These are phyloP conservation scores for Phytophthora cactorum DNA, from an alignment of 352 stramenopile species.

Conservation along the genomic window DNA sequence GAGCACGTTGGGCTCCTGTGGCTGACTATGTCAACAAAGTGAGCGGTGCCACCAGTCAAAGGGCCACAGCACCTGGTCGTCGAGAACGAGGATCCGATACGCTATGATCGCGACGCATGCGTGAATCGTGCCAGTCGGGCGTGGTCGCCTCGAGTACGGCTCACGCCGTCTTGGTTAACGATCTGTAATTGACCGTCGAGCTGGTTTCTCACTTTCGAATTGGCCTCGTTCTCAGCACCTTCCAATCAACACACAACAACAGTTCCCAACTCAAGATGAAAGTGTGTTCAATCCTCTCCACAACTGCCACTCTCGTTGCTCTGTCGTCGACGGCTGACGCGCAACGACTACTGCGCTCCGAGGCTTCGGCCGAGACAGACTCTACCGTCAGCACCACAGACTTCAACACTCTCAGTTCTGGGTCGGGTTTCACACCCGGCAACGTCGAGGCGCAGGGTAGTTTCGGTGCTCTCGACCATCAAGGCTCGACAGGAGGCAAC, in stretches of 20 bases:
- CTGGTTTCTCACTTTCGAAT: conserved; percentile 14
- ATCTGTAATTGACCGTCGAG: no score
- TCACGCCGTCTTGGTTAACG: neutral
- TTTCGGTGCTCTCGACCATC: conserved; percentile 20
- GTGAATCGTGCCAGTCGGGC: conserved; percentile 17
- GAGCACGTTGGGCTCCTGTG: conserved; percentile 5
- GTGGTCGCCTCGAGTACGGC: neutral
- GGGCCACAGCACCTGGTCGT: conserved; percentile 12
- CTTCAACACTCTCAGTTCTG: conserved; percentile 12
- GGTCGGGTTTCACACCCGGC: conserved; percentile 19
- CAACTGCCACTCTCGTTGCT: conserved; percentile 1
- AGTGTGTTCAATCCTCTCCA: conserved; percentile 18
- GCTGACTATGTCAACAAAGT: conserved; percentile 2
- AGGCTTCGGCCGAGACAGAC: conserved; percentile 19
- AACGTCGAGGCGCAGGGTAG: conserved; percentile 21
- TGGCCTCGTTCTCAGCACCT: conserved; percentile 12
- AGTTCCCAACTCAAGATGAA: conserved; percentile 16
- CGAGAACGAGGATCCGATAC: conserved; percentile 17
- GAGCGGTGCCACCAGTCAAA: conserved; percentile 15
- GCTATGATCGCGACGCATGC: conserved; percentile 2
- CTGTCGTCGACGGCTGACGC: conserved; percentile 19
- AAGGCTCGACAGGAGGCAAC: conserved; percentile 8
- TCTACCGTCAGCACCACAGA: conserved; percentile 2
- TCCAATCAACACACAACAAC: neutral
- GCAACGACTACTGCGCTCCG: conserved; percentile 31